Conservation (phyloP, 257 asterid genomes). For the Solanum chiquidenum region DNA sequence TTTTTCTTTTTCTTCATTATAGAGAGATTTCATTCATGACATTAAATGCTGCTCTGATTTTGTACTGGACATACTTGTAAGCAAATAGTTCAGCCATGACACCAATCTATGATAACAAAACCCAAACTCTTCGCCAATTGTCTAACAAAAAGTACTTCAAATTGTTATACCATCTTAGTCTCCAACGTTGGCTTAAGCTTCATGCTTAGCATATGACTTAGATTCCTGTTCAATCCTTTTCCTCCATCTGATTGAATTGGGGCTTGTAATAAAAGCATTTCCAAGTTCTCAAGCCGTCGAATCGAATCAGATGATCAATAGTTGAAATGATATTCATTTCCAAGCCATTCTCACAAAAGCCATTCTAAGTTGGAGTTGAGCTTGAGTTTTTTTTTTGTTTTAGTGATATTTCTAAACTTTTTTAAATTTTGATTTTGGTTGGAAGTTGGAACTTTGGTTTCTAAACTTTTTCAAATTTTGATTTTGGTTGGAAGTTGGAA, state of each 20-base stretch:
- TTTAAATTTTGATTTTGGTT: too few relatives aligned
- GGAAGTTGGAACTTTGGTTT: too few relatives aligned
- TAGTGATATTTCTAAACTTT: too few relatives aligned
- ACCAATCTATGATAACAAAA: constrained; percentile 73
- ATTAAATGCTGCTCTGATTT: constrained; percentile 30
- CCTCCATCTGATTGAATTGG: constrained; percentile 38
- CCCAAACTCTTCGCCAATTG: constrained; percentile 94
- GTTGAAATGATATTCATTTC: neutral
- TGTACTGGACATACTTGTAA: constrained; percentile 62
- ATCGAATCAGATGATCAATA: neutral
- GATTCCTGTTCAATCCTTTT: constrained; percentile 42
- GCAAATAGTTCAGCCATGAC: constrained; percentile 70
- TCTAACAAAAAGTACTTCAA: constrained; percentile 55
- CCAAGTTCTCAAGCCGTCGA: constrained; percentile 63
- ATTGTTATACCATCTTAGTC: constrained; percentile 30
- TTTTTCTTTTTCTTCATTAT: too few relatives aligned
- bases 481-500: too few relatives aligned
- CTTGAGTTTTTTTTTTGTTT: too few relatives aligned
- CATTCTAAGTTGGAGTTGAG: too few relatives aligned
- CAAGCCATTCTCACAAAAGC: too few relatives aligned
- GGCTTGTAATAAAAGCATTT: constrained; percentile 71
- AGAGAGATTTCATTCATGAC: constrained; percentile 23
- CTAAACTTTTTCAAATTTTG: too few relatives aligned
- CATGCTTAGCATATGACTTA: constrained; percentile 78
- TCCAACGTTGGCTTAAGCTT: constrained; percentile 61